Percentiles rank a stretch among this genome's conserved stretches.
phyloP scores from a whole-genome alignment of 2,329 filamentous ascomycete species.

The Diaporthe eres region DNA sequence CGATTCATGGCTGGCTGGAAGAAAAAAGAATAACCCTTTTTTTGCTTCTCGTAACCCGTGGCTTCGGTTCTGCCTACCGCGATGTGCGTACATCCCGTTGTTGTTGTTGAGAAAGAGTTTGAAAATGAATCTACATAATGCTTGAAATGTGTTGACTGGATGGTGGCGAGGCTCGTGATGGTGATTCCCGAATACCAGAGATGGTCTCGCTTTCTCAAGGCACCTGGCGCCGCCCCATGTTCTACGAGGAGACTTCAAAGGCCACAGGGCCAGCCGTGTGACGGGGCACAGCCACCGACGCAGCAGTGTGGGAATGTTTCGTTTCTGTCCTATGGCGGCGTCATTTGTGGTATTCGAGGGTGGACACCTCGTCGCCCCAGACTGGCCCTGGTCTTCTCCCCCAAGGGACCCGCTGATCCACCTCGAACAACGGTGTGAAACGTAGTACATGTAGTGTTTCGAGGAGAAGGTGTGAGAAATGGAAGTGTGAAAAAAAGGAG shows the following conservation, averaged over 20 bases:
- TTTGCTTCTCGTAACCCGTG: neutral
- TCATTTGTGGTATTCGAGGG: constrained; percentile 3
- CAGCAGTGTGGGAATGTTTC: neutral
- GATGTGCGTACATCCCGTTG: neutral
- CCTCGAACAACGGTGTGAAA: neutral
- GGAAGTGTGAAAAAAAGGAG: neutral
- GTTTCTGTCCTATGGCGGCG: neutral
- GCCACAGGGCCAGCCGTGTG: neutral
- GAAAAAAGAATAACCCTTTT: neutral
- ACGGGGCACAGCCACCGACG: neutral
- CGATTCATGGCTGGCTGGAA: constrained; percentile 10
- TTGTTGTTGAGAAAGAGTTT: neutral
- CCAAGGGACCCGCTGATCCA: neutral
- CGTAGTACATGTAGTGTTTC: constrained; percentile 5
- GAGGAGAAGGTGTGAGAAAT: neutral
- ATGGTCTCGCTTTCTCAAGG: constrained; percentile 3
- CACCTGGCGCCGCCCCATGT: neutral
- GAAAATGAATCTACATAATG: constrained; percentile 23
- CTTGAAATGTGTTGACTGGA: neutral
- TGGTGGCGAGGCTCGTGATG: constrained; percentile 15
- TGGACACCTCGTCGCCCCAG: neutral
- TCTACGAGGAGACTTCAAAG: neutral
- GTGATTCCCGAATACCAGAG: neutral
- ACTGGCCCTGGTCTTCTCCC: neutral
- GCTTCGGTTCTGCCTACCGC: neutral